Evolutionary conservation across 2,329 filamentous ascomycete species (phyloP).

Genomic region (Cladosporium velox): DNA sequence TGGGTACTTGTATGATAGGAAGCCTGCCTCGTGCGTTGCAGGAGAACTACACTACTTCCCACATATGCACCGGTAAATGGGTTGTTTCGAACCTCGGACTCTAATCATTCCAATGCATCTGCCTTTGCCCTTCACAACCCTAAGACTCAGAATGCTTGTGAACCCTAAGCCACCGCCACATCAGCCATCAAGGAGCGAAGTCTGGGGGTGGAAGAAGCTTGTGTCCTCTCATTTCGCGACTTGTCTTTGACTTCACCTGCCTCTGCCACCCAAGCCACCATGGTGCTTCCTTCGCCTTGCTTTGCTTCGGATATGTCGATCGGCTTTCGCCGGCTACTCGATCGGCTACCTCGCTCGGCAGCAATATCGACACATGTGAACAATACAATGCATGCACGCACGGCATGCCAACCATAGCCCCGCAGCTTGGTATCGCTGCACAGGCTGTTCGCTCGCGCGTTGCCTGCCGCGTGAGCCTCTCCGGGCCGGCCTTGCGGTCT

Average conservation of each 20-base stretch:
- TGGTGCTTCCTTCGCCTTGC: not conserved
- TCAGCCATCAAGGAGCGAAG: not conserved
- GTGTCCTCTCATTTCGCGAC: not conserved
- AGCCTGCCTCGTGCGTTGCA: not conserved
- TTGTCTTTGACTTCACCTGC: not conserved
- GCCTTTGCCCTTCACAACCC: not conserved
- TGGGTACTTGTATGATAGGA: not conserved
- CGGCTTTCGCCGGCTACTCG: not conserved
- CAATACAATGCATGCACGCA: not conserved
- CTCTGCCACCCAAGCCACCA: not conserved
- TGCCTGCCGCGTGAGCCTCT: not conserved
- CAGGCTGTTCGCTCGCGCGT: not conserved
- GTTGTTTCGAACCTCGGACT: no score
- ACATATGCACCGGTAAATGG: not conserved
- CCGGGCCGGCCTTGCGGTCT: constrained; percentile 11
- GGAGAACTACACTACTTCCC: not conserved
- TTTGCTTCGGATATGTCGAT: not conserved
- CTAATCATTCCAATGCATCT: no score
- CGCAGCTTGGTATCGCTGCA: constrained; percentile 9
- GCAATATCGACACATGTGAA: not conserved
- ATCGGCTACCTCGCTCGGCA: not conserved
- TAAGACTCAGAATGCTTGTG: not conserved
- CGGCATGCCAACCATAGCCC: not conserved
- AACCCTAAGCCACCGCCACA: not conserved
- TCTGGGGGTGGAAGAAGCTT: constrained; percentile 3